These are phyloP conservation scores for Russula dissimulans DNA, from an alignment of 768 basidiomycete species.

Conservation along the genomic window DNA sequence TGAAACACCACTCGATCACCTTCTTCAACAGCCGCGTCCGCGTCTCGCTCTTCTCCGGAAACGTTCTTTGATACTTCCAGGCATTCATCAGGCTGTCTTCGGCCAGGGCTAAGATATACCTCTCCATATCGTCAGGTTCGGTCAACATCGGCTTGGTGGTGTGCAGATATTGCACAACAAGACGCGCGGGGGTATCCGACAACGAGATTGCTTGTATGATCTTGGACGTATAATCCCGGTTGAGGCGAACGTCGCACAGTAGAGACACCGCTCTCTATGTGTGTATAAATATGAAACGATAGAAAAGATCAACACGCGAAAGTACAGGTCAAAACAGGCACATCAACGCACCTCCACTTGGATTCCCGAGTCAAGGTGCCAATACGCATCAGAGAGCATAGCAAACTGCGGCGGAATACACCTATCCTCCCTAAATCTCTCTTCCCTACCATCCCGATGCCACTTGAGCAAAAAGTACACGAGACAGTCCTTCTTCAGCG, in stretches of 20 bases:
- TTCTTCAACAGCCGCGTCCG: conserved; percentile 48
- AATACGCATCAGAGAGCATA: conserved; percentile 75
- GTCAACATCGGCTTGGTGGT: conserved; percentile 64
- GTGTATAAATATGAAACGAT: neutral
- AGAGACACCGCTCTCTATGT: conserved; percentile 58
- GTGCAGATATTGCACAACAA: conserved; percentile 66
- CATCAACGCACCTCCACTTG: conserved; percentile 46
- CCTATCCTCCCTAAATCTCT: conserved; percentile 39
- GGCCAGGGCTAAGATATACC: conserved; percentile 60
- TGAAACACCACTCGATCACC: conserved; percentile 58
- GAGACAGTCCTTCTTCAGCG: conserved; percentile 71
- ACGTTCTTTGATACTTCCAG: conserved; percentile 68
- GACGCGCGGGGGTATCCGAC: conserved; percentile 36
- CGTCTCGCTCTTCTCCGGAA: conserved; percentile 47
- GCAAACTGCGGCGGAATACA: conserved; percentile 72
- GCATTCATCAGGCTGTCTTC: conserved; percentile 58
- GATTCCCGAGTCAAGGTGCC: conserved; percentile 67
- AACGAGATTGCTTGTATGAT: conserved; percentile 57
- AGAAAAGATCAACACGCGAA: neutral
- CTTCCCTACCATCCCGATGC: conserved; percentile 57
- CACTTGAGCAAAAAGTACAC: conserved; percentile 76
- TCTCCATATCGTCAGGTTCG: conserved; percentile 59
- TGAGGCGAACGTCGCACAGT: conserved; percentile 65
- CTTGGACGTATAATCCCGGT: conserved; percentile 70
- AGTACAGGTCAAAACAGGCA: neutral